Conservation (phyloP, 2,329 filamentous ascomycete species). For the Akanthomyces dipterigenus region DNA sequence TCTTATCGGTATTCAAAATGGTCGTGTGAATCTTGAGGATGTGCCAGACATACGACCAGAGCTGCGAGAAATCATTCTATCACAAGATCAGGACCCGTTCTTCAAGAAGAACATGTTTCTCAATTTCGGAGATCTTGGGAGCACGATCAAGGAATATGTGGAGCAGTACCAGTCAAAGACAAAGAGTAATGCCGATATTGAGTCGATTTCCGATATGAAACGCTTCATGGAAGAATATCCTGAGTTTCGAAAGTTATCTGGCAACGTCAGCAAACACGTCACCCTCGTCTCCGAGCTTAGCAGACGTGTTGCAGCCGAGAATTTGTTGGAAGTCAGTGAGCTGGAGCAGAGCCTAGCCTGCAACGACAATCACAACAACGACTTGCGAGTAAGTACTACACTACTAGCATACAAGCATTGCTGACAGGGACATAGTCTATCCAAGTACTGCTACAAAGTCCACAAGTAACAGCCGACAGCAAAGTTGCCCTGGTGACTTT, state of each 20-base stretch:
- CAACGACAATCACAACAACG: slow-evolving; percentile 86
- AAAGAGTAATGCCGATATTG: slow-evolving; percentile 92
- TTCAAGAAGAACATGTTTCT: slow-evolving; percentile 99
- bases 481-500: slow-evolving; percentile 87
- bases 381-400: slow-evolving; percentile 64
- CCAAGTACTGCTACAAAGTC: slow-evolving; percentile 78
- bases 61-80: slow-evolving; percentile 87
- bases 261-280: slow-evolving; percentile 98
- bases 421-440: slow-evolving; percentile 50
- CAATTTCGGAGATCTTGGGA: slow-evolving; percentile 91
- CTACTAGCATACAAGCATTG: background rate
- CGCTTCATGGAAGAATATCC: slow-evolving; percentile 98
- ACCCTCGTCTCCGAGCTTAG: slow-evolving; percentile 92
- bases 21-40: slow-evolving; percentile 80
- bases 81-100: slow-evolving; percentile 95
- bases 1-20: slow-evolving; percentile 85
- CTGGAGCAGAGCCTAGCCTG: slow-evolving; percentile 94
- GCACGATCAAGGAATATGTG: slow-evolving; percentile 97
- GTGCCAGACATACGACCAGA: slow-evolving; percentile 81
- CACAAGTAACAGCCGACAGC: slow-evolving; percentile 68
- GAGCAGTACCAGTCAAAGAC: slow-evolving; percentile 97
- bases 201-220: slow-evolving; percentile 98
- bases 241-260: slow-evolving; percentile 92
- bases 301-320: slow-evolving; percentile 76
- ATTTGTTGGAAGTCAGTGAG: slow-evolving; percentile 91